Evolutionary conservation across 345 rosid genomes (phyloP), one percentile per base, ranked within the genome.

Genomic region (Kandelia obovata): DNA sequence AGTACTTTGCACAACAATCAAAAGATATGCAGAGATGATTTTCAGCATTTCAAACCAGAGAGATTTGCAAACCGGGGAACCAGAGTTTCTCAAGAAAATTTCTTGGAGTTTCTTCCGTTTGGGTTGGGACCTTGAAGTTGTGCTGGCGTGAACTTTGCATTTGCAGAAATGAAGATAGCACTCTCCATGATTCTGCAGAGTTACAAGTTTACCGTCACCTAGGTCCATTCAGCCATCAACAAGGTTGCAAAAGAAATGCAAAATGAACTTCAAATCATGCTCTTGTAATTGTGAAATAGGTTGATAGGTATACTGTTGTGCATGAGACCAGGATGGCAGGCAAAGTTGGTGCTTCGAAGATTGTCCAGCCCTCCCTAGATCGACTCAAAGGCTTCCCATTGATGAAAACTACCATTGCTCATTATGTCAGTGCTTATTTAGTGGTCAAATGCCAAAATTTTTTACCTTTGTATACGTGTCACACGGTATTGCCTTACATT

Each of bases 111-210:
- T 61, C 46, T 28, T 28, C 31, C 31, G 3, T 28, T 28, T 28
- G 2, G 31, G 31, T 28, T 28, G 31, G 31, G 31, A 34, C 7
- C 37, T 4, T 6, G 11, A 7, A 35, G 43, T 35, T 35, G 43
- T 35, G 43, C 1, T 35, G 11, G 43, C 11, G 8, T 35, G 1
- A 35, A 35, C 43, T 7, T 35, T 35, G 11, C 10, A 7, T 35
- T 7, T 19, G 32, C 39, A 19, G 63, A 60, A 60, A 32, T 7
- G 39, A 60, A 60, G 63, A 30, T 32, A 7, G 46, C 37, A 31
- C 46, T 60, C 26, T 32, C 63, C 7, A 32, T 60, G 63, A 60
- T 60, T 10, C 63, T 60, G 39, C 63, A 60, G 63, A 26, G 21
- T 31, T 60, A 60, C 11, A 60, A n/a, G 35, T 17, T 60, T 32